phyloP scores from a whole-genome alignment of 495 filamentous ascomycete species.

The Aspergillus incahuasiensis region DNA sequence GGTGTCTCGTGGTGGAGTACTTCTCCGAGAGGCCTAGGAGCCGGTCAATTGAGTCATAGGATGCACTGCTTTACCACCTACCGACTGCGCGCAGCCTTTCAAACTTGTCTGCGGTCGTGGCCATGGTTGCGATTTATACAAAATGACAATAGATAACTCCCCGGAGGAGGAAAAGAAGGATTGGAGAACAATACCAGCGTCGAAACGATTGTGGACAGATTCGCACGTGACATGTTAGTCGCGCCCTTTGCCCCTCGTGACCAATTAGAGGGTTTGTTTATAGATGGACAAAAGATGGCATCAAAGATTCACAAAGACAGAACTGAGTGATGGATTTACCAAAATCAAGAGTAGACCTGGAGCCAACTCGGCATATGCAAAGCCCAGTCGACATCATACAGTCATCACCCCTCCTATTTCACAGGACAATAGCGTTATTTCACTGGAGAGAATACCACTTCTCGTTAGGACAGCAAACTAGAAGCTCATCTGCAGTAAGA shows the following conservation, averaged over 20 bases:
- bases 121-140: not conserved
- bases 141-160: not conserved
- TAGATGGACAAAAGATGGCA: not conserved
- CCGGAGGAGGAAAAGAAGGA: not conserved
- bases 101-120: constrained; percentile 19
- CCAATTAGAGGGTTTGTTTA: not conserved
- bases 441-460: no score
- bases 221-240: not conserved
- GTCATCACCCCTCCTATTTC: no score
- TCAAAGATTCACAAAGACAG: no score
- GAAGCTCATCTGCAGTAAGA: no score
- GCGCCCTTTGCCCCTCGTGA: not conserved
- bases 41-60: constrained; percentile 2
- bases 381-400: no score
- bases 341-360: no score
- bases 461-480: no score
- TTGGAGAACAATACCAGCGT: not conserved
- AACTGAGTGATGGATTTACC: no score
- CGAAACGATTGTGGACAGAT: no score
- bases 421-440: no score
- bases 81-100: constrained; percentile 28
- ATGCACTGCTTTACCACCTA: constrained; percentile 13
- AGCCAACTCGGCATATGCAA: no score
- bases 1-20: constrained; percentile 40
- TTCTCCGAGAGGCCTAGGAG: constrained; percentile 36